A percentile compares a stretch with the other conserved stretches of the same genome.
phyloP scores from a whole-genome alignment of 768 basidiomycete species.

The Kwoniella sp. region DNA sequence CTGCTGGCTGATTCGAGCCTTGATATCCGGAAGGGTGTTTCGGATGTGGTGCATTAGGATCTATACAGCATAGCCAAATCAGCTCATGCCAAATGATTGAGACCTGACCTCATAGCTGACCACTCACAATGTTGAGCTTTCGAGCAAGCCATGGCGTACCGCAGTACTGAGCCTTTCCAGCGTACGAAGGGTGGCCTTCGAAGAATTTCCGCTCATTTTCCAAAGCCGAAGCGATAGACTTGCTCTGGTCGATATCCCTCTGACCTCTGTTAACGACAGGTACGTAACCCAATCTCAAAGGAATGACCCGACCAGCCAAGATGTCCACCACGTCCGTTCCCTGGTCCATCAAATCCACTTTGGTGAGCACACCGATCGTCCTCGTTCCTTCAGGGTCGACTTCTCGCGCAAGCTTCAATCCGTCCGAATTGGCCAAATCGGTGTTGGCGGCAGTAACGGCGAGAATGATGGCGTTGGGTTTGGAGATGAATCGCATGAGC shows the following conservation, averaged over 20 bases:
- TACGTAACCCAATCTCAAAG: constrained; percentile 92
- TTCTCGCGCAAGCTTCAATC: constrained; percentile 90
- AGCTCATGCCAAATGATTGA: not conserved
- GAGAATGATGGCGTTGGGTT: constrained; percentile 92
- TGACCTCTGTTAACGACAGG: constrained; percentile 99
- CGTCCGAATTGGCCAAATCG: constrained; percentile 98
- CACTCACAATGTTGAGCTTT: constrained; percentile 87
- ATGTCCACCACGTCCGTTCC: constrained; percentile 99
- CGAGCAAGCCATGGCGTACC: constrained; percentile 94
- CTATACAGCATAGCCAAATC: constrained; percentile 58
- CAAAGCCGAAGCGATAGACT: constrained; percentile 79
- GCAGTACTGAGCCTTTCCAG: constrained; percentile 91
- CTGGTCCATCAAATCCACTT: constrained; percentile 97
- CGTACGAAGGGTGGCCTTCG: constrained; percentile 89
- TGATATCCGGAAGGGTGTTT: constrained; percentile 96
- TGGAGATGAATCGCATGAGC: constrained; percentile 91
- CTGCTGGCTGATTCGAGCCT: constrained; percentile 87
- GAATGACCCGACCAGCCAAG: constrained; percentile 93
- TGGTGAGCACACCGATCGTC: constrained; percentile 97
- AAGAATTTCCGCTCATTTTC: constrained; percentile 91
- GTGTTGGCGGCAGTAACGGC: constrained; percentile 95
- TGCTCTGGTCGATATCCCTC: constrained; percentile 88
- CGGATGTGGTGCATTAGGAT: constrained; percentile 99
- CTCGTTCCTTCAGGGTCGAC: constrained; percentile 95
- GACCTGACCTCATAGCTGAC: constrained; percentile 2